Evolutionary conservation across 257 asterid species (phyloP), one percentile per base, ranked within the genome.

Genomic region (Salvia rosmarinus): DNA sequence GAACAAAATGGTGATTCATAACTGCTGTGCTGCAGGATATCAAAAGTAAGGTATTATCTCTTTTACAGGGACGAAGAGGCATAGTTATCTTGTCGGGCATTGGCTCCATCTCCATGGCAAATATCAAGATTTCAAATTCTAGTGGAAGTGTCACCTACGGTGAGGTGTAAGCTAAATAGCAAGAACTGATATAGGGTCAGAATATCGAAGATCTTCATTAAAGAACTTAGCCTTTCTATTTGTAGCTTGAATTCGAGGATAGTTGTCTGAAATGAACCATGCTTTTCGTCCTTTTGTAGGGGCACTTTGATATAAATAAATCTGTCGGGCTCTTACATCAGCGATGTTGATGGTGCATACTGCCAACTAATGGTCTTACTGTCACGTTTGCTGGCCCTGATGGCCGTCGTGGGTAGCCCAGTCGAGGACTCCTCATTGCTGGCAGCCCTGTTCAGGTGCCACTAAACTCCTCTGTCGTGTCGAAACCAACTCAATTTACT

Each of bases 61-160:
- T 87, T 68, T 78, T 88, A 72, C 90, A 83, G 65, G 95, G 91
- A 9, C 84, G 90, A 34, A 70, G 90, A 74, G 82, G 86, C 55
- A 68, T 87, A 71, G 91, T 90, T 37, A 64, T 91, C 51, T 79
- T 91, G 82, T 89, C 95, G 2, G 97, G 91, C 55, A 59, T 79
- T 62, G 97, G 97, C 66, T 79, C 90, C 69, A 70, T 91, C 74
- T 89, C 96, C 44, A 86, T 90, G 7, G 93, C 86, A 72, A 89
- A 88, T 75, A 84, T 72, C 80, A 79, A 81, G 64, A 82, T 86
- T 21, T 83, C 92, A 64, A 67, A 87, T 65, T 89, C 96, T 30
- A 88, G 83, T 65, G 91, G 96, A 79, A 83, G 82, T 21, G 87
- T 89, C 73, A 86, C 93, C n/a, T 89, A 87, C 59, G 97, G 97